These are phyloP conservation scores for Lyophyllum atratum DNA, from an alignment of 768 basidiomycete genomes.

Conservation along the genomic window DNA sequence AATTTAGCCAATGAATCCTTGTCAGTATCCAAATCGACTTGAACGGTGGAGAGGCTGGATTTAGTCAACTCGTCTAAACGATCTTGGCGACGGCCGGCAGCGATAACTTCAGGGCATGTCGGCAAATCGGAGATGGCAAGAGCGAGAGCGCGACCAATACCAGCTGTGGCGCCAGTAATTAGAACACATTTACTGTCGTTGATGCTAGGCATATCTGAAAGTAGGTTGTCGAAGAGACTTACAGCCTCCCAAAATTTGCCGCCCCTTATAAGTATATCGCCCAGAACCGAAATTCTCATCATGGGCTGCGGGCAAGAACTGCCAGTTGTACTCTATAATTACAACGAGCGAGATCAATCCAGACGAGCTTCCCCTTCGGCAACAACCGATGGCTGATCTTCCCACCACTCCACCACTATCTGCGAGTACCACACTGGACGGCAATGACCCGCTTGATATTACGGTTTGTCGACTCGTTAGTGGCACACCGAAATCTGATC, in stretches of 20 bases:
- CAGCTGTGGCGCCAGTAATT: constrained; percentile 44
- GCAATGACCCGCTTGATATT: neutral
- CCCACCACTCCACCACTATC: constrained; percentile 6
- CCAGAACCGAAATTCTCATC: neutral
- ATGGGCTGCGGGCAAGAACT: neutral
- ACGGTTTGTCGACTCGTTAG: constrained; percentile 8
- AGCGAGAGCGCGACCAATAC: constrained; percentile 59
- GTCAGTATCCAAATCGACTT: constrained; percentile 45
- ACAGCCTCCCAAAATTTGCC: no score
- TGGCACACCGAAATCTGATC: constrained; percentile 4
- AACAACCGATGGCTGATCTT: constrained; percentile 18
- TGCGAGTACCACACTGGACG: neutral
- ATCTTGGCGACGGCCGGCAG: constrained; percentile 52
- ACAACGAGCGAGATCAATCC: neutral
- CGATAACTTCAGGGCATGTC: constrained; percentile 50
- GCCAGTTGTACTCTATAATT: no score
- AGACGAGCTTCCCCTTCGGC: constrained; percentile 5
- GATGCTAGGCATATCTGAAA: constrained; percentile 7
- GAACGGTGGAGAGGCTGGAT: constrained; percentile 40
- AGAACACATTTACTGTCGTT: constrained; percentile 33
- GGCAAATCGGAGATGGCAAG: constrained; percentile 48
- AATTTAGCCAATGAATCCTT: constrained; percentile 38
- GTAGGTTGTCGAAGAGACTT: no score
- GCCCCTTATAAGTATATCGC: no score
- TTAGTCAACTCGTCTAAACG: constrained; percentile 50